Evolutionary conservation across 805 yeast species (phyloP), one percentile per base, ranked within the genome.

Genomic region (Candida boidinii): DNA sequence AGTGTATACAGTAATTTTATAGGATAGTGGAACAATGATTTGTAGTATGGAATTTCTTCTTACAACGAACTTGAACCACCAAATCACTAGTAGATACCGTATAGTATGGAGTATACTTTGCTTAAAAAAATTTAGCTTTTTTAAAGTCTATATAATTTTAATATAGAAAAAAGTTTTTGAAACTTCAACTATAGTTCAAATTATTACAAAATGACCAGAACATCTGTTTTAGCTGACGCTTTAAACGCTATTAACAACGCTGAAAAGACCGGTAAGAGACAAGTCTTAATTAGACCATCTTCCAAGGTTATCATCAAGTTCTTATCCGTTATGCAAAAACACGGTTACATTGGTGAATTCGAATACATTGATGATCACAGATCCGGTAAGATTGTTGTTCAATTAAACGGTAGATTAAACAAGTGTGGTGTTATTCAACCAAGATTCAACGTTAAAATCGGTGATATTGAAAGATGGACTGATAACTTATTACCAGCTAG

Each of bases 281-380:
- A 88, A 76, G 96, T 88, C 56, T 72, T 88, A 63, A 80, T 88
- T 70, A 85, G 96, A 80, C 97, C 97, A 53, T 86, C 96, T 37
- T 88, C 96, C 62, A 88, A 88, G 81, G 97, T 88, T 60, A 87
- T 88, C 74, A 76, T 88, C 82, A 90, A 87, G 74, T 90, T 87
- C 73, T 76, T 88, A 67, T 76, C 85, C 63, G 97, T 88, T 57
- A 88, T 88, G 85, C 97, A 88, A 78, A 87, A 79, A 74, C 96
- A 88, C 70, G 96, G 96, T 70, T 88, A 88, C 92, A 87, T 88
- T 73, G 96, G 88, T 60, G 97, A 88, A 73, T 88, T 88, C 68
- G 96, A 88, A 76, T 86, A 82, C 80, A 88, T 88, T 57, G 97
- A 88, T 62, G 96, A 88, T 78, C 97, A 88, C 90, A 85, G 97